Percentiles rank a stretch among this genome's conserved stretches.
These are phyloP conservation scores for Antrodiella citrinella DNA, from an alignment of 768 basidiomycete genomes.

Conservation along the genomic window DNA sequence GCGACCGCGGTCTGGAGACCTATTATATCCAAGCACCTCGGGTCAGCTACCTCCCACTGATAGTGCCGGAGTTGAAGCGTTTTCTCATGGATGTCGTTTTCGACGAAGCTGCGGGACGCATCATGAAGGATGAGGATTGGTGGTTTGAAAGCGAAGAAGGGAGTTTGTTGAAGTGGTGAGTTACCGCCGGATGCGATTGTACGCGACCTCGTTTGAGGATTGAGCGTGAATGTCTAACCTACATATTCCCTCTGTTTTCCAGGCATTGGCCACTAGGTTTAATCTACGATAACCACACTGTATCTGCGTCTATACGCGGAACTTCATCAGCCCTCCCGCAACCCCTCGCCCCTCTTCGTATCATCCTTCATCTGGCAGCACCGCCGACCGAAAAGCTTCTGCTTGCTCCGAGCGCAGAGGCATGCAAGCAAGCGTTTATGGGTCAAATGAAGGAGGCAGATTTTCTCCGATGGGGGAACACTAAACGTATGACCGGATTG, in stretches of 20 bases:
- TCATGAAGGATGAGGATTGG: slow-evolving; percentile 85
- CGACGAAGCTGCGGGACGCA: slow-evolving; percentile 71
- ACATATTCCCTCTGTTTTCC: slow-evolving; percentile 1
- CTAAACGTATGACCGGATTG: slow-evolving; percentile 86
- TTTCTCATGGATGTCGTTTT: slow-evolving; percentile 91
- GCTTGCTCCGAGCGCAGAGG: slow-evolving; percentile 69
- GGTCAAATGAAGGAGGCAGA: slow-evolving; percentile 95
- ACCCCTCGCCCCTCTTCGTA: slow-evolving; percentile 53
- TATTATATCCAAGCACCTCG: slow-evolving; percentile 89
- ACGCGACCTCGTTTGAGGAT: not conserved
- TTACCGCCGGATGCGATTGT: slow-evolving; percentile 9
- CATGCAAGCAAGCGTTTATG: slow-evolving; percentile 93
- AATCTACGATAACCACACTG: slow-evolving; percentile 80
- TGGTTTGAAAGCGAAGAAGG: slow-evolving; percentile 95
- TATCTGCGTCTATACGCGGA: slow-evolving; percentile 48
- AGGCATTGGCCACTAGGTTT: slow-evolving; percentile 99
- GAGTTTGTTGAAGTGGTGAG: slow-evolving; percentile 79
- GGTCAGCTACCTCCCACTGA: slow-evolving; percentile 86
- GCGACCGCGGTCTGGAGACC: slow-evolving; percentile 81
- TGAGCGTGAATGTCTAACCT: not conserved
- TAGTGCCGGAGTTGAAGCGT: slow-evolving; percentile 81
- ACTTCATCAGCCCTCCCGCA: slow-evolving; percentile 26
- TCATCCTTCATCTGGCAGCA: slow-evolving; percentile 80
- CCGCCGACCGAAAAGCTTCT: slow-evolving; percentile 85
- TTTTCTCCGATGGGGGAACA: slow-evolving; percentile 94